phyloP scores from a whole-genome alignment of 106 monocot species.

The Dendrobium catenatum region DNA sequence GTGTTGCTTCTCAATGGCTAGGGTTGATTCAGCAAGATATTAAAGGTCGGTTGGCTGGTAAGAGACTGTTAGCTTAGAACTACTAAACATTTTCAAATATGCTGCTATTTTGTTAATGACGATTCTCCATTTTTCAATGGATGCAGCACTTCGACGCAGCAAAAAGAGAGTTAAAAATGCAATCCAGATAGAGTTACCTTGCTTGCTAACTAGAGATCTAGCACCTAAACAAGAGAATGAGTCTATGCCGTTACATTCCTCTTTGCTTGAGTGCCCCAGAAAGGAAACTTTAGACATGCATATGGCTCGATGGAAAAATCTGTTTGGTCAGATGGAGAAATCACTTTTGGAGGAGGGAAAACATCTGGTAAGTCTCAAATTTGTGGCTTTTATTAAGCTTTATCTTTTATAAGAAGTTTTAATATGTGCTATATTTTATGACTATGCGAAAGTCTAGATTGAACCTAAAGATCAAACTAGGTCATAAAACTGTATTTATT shows the following conservation, averaged over 20 bases:
- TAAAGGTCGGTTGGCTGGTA: slow-evolving; percentile 76
- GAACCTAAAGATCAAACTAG: neutral
- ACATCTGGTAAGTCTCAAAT: slow-evolving; percentile 51
- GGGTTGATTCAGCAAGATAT: slow-evolving; percentile 72
- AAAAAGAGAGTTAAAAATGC: slow-evolving; percentile 73
- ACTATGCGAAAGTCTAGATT: neutral
- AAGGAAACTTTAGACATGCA: slow-evolving; percentile 34
- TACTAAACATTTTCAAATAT: neutral
- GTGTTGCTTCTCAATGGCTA: slow-evolving; percentile 81
- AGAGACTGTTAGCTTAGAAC: neutral
- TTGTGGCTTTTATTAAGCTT: neutral
- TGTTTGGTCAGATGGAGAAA: slow-evolving; percentile 74
- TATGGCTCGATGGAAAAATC: slow-evolving; percentile 49
- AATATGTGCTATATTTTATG: neutral
- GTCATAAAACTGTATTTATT: neutral
- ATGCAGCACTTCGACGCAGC: slow-evolving; percentile 62
- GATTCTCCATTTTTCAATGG: neutral
- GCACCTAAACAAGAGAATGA: slow-evolving; percentile 33
- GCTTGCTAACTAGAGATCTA: slow-evolving; percentile 41
- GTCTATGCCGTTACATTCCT: slow-evolving; percentile 15
- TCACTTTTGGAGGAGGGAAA: slow-evolving; percentile 61
- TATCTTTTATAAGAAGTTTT: neutral
- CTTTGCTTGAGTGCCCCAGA: slow-evolving; percentile 10
- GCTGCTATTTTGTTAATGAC: neutral
- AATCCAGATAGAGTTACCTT: slow-evolving; percentile 66